Conservation (phyloP, 441 rosid species). For the Corymbia calophylla region DNA sequence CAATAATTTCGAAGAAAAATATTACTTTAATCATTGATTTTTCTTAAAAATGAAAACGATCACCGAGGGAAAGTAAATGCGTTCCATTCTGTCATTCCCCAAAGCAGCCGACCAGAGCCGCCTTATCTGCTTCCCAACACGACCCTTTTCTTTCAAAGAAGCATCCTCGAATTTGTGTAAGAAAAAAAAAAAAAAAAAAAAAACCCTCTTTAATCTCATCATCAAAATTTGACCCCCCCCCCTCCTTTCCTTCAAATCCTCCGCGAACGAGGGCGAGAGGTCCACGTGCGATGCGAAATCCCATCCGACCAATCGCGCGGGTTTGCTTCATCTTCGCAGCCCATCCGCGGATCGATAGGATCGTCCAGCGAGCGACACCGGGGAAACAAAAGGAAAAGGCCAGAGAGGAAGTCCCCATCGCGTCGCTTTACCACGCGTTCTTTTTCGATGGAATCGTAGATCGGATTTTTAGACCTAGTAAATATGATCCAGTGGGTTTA, state of each 20-base stretch:
- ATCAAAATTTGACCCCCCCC: background rate
- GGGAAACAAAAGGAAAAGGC: background rate
- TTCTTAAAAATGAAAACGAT: background rate
- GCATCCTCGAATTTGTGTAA: background rate
- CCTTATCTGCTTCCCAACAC: background rate
- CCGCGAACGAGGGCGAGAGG: background rate
- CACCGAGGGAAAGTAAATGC: background rate
- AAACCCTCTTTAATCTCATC: background rate
- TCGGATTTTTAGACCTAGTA: background rate
- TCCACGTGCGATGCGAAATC: background rate
- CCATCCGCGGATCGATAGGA: background rate
- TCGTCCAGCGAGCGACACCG: background rate
- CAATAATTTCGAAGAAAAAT: background rate
- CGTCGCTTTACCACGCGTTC: background rate
- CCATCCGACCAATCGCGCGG: background rate
- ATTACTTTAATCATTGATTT: background rate
- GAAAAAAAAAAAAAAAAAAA: background rate
- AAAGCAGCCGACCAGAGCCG: background rate
- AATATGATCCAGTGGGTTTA: background rate
- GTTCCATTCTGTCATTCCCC: background rate
- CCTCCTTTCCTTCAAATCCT: background rate
- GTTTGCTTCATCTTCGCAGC: background rate
- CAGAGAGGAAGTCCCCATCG: background rate
- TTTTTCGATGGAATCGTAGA: background rate
- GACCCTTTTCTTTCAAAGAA: background rate